These are phyloP conservation scores for Leccinum broughii DNA, from an alignment of 768 basidiomycete species.

Conservation along the genomic window DNA sequence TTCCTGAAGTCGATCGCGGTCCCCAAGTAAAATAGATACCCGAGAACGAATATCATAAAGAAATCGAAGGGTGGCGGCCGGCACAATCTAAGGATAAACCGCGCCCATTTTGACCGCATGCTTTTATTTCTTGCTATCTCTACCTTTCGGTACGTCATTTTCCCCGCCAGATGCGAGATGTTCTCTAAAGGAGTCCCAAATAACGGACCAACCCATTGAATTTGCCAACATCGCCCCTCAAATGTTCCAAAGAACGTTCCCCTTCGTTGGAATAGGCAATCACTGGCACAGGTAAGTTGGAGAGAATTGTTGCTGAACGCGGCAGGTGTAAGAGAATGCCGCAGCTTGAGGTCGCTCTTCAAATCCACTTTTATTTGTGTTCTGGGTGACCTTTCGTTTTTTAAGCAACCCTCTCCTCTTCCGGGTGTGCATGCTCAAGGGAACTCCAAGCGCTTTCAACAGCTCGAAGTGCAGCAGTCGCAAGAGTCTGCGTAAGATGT, in stretches of 20 bases:
- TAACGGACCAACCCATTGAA: slow-evolving; percentile 28
- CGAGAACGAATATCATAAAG: slow-evolving; percentile 40
- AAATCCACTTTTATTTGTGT: background rate
- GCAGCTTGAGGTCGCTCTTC: slow-evolving; percentile 32
- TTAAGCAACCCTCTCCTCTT: slow-evolving; percentile 11
- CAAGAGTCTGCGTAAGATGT: slow-evolving; percentile 6
- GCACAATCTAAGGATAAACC: slow-evolving; percentile 30
- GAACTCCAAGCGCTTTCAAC: slow-evolving; percentile 15
- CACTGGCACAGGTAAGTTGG: slow-evolving; percentile 48
- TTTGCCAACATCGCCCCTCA: slow-evolving; percentile 27
- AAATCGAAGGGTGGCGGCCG: slow-evolving; percentile 47
- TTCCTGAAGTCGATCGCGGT: slow-evolving; percentile 28
- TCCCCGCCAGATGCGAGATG: background rate
- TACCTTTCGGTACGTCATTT: slow-evolving; percentile 28
- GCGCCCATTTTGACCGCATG: background rate
- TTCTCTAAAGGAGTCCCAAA: slow-evolving; percentile 23
- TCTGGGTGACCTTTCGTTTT: slow-evolving; percentile 15
- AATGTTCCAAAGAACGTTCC: slow-evolving; percentile 30
- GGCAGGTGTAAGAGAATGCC: slow-evolving; percentile 44
- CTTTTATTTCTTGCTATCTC: slow-evolving; percentile 36
- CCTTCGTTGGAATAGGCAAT: slow-evolving; percentile 33
- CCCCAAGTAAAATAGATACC: slow-evolving; percentile 28
- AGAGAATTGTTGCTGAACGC: slow-evolving; percentile 48
- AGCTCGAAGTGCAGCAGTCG: slow-evolving; percentile 17
- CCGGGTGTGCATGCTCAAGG: slow-evolving; percentile 2